Base-by-base conservation (phyloP, 306 rosid genomes). In the Vigna radiata region DNA sequence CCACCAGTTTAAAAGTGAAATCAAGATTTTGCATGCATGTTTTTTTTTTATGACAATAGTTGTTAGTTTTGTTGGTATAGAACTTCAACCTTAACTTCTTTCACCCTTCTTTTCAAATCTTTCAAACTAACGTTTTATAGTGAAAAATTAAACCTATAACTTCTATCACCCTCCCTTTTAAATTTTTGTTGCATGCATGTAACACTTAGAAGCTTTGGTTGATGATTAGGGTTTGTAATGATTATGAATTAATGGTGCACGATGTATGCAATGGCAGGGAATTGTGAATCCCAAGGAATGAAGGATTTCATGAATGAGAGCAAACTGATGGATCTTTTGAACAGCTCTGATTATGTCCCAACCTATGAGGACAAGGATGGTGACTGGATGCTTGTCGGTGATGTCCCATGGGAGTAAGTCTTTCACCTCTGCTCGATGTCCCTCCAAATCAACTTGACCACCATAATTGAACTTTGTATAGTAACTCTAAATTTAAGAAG, bases 321-420 rank as follows among this genome's bases (percentile, higher is more conserved):
- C 37, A 90, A 91, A 83, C 79, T 93, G 83, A 93, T 91, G 96
- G 92, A 93, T 88, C 78, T 91, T 19, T 77, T 93, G 76, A 90
- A 82, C 65, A 88, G 88, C 74, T 90, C 98, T 72, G 98, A 93
- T 75, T 91, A 88, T 84, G 96, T 90, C 53, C 91, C 96, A 73
- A 87, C 97, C 39, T 93, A 93, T 83, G 97, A 93, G 78, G 98
- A 93, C 88, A 93, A 90, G 87, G 98, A 93, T 58, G 96, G 96
- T 66, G 98, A 93, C 70, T 93, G 98, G 98, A 93, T 93, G 98
- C 92, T 93, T 29, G 97, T 93, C 61, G 98, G 98, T 48, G 98
- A 93, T 86, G 98, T 93, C 70, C 98, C 97, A 1, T 93, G 98
- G 98, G 89, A 90, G 98, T 93, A 85, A 77, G 97, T 73, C n/a